Conservation (phyloP, 176 grass and related monocot species). For the Microstegium vimineum region DNA sequence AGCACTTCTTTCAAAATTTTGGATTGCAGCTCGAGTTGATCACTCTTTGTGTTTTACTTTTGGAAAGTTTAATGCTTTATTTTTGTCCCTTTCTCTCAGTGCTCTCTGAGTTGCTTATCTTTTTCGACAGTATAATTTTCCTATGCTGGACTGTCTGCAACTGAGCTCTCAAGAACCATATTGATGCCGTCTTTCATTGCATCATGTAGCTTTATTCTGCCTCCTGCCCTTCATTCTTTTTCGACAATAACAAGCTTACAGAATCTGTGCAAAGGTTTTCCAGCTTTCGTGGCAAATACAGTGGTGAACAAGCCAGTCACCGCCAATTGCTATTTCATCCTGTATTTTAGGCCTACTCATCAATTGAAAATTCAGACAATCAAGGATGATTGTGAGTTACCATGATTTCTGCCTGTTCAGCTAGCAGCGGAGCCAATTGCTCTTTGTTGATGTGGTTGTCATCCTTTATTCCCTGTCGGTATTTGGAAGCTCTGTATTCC, state of each 20-base stretch:
- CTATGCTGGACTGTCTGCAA: constrained; percentile 21
- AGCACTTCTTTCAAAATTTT: not conserved
- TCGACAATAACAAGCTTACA: not conserved
- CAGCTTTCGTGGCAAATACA: not conserved
- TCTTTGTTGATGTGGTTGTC: not conserved
- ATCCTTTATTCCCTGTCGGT: constrained; percentile 17
- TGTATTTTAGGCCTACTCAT: not conserved
- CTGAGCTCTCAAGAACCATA: constrained; percentile 20
- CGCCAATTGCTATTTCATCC: not conserved
- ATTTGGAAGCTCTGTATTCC: constrained; percentile 18
- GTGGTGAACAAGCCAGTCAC: not conserved
- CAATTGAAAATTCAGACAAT: not conserved
- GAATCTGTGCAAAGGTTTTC: constrained; percentile 2
- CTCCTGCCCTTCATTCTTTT: constrained; percentile 22
- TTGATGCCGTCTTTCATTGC: constrained; percentile 21
- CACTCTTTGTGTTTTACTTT: not conserved
- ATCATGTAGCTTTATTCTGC: constrained; percentile 30
- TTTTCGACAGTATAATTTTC: constrained; percentile 2
- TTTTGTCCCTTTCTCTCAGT: not conserved
- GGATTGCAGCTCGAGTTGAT: not conserved
- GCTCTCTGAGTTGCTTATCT: not conserved
- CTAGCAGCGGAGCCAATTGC: not conserved
- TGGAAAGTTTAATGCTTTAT: not conserved
- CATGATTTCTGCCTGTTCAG: constrained; percentile 6
- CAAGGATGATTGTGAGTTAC: not conserved